Base-by-base conservation (phyloP, 2,329 filamentous ascomycete genomes). In the Nemania diffusa region DNA sequence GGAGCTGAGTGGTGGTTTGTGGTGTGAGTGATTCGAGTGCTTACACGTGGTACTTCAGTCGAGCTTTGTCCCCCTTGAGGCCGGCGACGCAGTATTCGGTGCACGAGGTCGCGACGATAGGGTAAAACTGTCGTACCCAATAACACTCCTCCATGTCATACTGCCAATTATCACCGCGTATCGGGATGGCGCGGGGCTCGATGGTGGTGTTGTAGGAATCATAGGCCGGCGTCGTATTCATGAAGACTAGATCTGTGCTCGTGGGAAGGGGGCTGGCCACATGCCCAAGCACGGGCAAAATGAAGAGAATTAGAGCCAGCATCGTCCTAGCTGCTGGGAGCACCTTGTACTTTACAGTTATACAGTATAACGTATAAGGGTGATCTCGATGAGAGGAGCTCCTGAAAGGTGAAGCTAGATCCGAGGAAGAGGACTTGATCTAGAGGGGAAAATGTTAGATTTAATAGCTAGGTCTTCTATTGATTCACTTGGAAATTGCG, bases 41-140 rank as follows among this genome's bases (percentile, higher is more conserved):
- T 72, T 37, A 72, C 70, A 73, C 69, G 15, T 72, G 68, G 32
- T 71, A 73, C 34, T 65, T 56, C 2, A 71, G 51, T 5, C 68
- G 67, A 20, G 65, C 58, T 22, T 52, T 64, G 48, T 34, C 17
- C 3, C 62, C 53, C 8, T 64, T 46, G 51, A 27, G 51, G 15
- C 27, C 20, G 2, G 62, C 64, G 40, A 69, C 64, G 52, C 70
- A 72, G 34, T 70, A 72, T 26, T 73, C 71, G 3, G 67, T 71
- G 50, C 68, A 73, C 13, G 68, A 64, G 5, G 62, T 68, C 2
- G 52, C 60, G 22, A 65, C 56, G 3, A 44, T 26, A 5, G 62
- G 64, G n/a, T 67, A 61, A n/a, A 65, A 69, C 3, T 58, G 55
- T n/a, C 55, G 22, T 2, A 52, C 44, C 62, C 57, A 72, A 5